Evolutionary conservation across 192 early-diverging fungal genomes (phyloP), one percentile per base, ranked within the genome.

Genomic region (Lunasporangiospora selenospora): DNA sequence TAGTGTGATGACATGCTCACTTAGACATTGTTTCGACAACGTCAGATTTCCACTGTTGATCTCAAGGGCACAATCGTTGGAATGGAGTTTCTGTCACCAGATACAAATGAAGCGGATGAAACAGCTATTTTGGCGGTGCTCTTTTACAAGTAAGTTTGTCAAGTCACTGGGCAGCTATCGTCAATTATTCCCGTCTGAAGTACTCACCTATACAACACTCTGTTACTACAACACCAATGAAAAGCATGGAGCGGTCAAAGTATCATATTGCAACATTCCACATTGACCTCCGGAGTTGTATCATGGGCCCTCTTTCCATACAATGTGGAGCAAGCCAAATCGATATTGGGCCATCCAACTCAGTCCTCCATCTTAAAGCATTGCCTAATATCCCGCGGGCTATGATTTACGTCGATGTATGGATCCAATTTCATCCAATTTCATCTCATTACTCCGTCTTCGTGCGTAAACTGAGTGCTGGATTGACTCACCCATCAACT

Each of bases 201-300:
- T 10, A 18, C 15, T 43, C 12, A 21, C 37, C 16, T 9, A 21
- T 8, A 42, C 6, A 12, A 21, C 10, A 49, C 18, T 50, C 29
- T 3, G 27, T 2, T 19, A 19, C 15, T n/a, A 19, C 26, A 31
- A 23, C 51, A 8, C 11, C 11, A 0, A 16, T 34, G 12, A 21
- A 31, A 40, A 73, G 69, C 36, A 52, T 53, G 24, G 55, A 45
- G 0, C 44, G 60, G 0, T 41, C 40, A 1, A 40, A n/a, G 18
- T 48, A 73, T 33, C 61, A 73, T n/a, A 50, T 73, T 16, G 60
- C 60, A 12, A 73, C 69, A 7, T 73, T 73, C 29, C 53, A 53
- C n/a, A 73, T 73, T 21, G 53, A 43, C 3, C 47, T 58, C 34
- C 33, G 39, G 11, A 59, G 34, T 33, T 26, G 46, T 9, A 7